Evolutionary conservation across 257 asterid species (phyloP), one percentile per base, ranked within the genome.

Genomic region (Solanum bulbocastanum): DNA sequence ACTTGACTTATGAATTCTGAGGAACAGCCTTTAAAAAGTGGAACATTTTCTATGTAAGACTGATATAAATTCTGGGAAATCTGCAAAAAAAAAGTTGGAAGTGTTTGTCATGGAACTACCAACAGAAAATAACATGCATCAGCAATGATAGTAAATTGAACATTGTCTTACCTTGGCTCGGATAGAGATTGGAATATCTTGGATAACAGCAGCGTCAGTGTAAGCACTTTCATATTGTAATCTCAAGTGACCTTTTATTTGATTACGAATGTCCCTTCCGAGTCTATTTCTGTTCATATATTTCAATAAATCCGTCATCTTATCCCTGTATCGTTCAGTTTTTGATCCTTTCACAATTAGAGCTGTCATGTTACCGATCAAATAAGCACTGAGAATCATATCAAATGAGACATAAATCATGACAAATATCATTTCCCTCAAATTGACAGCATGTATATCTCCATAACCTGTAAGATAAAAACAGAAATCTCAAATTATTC

Each of bases 341-440:
- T 94, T 97, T 14, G 98, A 94, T 58, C 99, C 99, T 90, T 95
- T 97, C 71, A 97, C 99, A 4, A 97, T 97, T 92, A 97, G 66
- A 10, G 99, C 99, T 18, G 99, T 97, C 99, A 97, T 97, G 90
- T 97, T 97, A 93, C 99, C 99, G 27, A 97, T 94, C 93, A 97
- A 89, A 89, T 97, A 97, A 40, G 99, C 99, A 73, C 98, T 95
- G 5, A 97, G 97, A 89, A 95, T 91, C 99, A 97, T 97, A 79
- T 95, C 98, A 88, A 95, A 96, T 1, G 99, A 97, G 46, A 95
- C 98, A 73, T 93, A 97, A 66, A 97, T 90, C 98, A 97, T 97
- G 52, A 97, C 87, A 90, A 97, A 97, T 90, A 97, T 92, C 99
- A 97, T 97, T 87, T 97, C 99, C 87, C 99, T 95, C 87, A 92